A percentile compares a stretch with the other conserved stretches of the same genome.
phyloP scores from a whole-genome alignment of 345 rosid genomes.

The Hirschfeldia incana region DNA sequence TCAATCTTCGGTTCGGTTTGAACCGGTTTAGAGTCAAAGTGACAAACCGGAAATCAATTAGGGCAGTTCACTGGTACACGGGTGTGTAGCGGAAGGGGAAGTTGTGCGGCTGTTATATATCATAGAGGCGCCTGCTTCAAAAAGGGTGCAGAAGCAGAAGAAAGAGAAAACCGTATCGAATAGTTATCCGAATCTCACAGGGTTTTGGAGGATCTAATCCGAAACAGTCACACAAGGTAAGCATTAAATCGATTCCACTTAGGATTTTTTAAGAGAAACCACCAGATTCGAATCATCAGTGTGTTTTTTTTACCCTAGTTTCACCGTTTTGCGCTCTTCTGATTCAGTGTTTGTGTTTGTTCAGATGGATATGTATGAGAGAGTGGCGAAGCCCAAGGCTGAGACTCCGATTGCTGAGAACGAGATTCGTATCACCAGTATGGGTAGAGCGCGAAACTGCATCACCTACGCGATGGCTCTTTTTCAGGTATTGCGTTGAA shows the following conservation, averaged over 20 bases:
- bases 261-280: not conserved
- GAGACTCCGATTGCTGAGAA: conserved; percentile 78
- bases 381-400: conserved; percentile 27
- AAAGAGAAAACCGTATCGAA: not conserved
- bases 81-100: not conserved
- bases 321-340: not conserved
- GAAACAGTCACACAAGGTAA: conserved; percentile 26
- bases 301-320: not conserved
- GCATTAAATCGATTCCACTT: not conserved
- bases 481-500: conserved; percentile 55
- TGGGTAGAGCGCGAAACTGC: conserved; percentile 80
- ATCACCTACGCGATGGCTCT: conserved; percentile 83
- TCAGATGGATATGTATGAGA: conserved; percentile 64
- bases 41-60: conserved; percentile 44
- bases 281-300: not conserved
- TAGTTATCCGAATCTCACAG: conserved; percentile 6
- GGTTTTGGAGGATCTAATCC: conserved; percentile 23
- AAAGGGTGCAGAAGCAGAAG: not conserved
- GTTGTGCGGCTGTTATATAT: conserved; percentile 44
- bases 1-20: conserved; percentile 6
- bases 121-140: conserved; percentile 26
- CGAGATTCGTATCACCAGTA: conserved; percentile 87
- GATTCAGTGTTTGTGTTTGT: not conserved
- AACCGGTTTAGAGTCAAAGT: not conserved
- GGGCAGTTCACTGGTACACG: conserved; percentile 40